These are phyloP conservation scores for Tetraselmis striata DNA, from an alignment of 139 green algal genomes.

Conservation along the genomic window DNA sequence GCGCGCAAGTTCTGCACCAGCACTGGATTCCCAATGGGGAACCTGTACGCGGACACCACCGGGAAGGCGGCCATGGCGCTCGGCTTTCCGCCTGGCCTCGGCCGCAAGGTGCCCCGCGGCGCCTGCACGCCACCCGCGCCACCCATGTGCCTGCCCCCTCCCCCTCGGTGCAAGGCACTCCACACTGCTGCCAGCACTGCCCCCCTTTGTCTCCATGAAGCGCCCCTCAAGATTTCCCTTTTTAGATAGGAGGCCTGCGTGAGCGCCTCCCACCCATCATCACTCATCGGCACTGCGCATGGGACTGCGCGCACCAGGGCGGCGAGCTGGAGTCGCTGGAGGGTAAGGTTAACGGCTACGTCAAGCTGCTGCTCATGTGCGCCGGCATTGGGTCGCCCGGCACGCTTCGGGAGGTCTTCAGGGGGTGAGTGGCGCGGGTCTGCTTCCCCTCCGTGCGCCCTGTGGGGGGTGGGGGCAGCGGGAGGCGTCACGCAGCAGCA, in stretches of 20 bases:
- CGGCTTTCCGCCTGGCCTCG: slow-evolving; percentile 43
- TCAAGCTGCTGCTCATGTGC: slow-evolving; percentile 76
- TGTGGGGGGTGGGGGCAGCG: too few relatives aligned
- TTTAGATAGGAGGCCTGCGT: too few relatives aligned
- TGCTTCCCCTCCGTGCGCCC: too few relatives aligned
- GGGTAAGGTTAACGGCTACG: slow-evolving; percentile 46
- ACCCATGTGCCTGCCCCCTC: too few relatives aligned
- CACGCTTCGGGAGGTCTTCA: slow-evolving; percentile 59
- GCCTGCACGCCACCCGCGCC: too few relatives aligned
- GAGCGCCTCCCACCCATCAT: too few relatives aligned
- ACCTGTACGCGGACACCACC: slow-evolving; percentile 50
- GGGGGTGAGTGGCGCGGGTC: background rate
- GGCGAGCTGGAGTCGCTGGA: slow-evolving; percentile 9
- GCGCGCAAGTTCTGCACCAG: slow-evolving; percentile 39
- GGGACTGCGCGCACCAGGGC: background rate
- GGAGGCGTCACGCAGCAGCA: too few relatives aligned
- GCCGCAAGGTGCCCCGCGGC: slow-evolving; percentile 6
- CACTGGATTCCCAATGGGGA: slow-evolving; percentile 43
- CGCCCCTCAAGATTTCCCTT: too few relatives aligned
- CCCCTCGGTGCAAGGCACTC: too few relatives aligned
- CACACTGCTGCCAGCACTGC: too few relatives aligned
- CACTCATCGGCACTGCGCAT: too few relatives aligned
- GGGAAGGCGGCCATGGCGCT: slow-evolving; percentile 38
- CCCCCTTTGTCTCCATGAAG: too few relatives aligned
- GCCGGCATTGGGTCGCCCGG: slow-evolving; percentile 63